Percentiles rank a stretch among this genome's conserved stretches.
Conservation (phyloP, 805 yeast genomes). For the Candida railenensis region DNA sequence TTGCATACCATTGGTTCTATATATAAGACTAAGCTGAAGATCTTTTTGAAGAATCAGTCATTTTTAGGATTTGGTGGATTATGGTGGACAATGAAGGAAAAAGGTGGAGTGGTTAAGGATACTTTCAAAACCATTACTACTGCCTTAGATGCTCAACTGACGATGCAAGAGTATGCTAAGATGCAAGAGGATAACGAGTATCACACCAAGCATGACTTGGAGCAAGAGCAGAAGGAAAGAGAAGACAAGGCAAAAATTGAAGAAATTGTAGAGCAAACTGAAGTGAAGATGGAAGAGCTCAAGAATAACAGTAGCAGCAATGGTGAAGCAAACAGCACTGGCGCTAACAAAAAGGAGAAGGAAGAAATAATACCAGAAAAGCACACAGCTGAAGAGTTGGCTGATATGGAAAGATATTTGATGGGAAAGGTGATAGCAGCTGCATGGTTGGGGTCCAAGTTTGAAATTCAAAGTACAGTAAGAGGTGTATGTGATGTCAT, state of each 20-base stretch:
- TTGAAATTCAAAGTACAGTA: constrained; percentile 72
- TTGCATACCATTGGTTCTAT: constrained; percentile 73
- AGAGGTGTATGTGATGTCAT: constrained; percentile 69
- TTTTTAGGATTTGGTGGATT: constrained; percentile 67
- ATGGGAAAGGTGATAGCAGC: constrained; percentile 81
- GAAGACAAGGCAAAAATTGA: constrained; percentile 9
- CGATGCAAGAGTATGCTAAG: constrained; percentile 70
- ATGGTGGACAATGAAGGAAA: constrained; percentile 69
- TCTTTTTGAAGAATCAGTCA: constrained; percentile 63
- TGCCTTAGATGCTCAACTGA: constrained; percentile 76
- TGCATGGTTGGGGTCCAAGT: constrained; percentile 82
- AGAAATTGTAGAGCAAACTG: constrained; percentile 10
- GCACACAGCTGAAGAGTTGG: constrained; percentile 57
- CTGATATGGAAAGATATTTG: constrained; percentile 69
- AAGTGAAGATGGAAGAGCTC: constrained; percentile 18
- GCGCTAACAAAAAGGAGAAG: constrained; percentile 6
- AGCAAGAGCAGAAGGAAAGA: constrained; percentile 18
- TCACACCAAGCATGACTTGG: constrained; percentile 39
- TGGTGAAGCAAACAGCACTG: constrained; percentile 12
- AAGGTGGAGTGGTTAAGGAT: constrained; percentile 71
- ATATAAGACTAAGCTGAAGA: constrained; percentile 62
- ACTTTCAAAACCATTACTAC: constrained; percentile 68
- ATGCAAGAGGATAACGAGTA: constrained; percentile 58
- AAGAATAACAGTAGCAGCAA: constrained; percentile 16
- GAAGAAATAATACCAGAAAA: constrained; percentile 30